Base-by-base conservation (phyloP, 2,329 filamentous ascomycete species). In the Cryoendolithus antarcticus region DNA sequence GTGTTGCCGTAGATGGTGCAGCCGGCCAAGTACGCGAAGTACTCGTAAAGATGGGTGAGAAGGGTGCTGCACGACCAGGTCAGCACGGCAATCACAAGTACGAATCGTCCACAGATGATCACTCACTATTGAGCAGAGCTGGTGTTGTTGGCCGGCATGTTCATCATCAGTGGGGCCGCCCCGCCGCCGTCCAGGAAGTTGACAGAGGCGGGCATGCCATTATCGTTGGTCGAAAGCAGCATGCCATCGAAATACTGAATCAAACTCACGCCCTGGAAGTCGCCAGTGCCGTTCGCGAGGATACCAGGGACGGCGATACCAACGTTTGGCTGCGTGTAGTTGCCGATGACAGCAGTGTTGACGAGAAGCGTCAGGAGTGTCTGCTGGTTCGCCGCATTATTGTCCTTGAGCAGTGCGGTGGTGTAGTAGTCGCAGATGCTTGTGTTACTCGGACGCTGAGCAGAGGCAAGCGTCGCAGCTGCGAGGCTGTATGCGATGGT, bases 371-470 rank as follows among this genome's bases (percentile, higher is more conserved):
- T 72, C 48, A 77, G 49, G 24, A 38, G 29, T 3, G 15, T 24
- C 21, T 9, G 21, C 55, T 80, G 74, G 54, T 75, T 77, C 24
- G 62, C 65, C 11, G 71, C 70, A 30, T 69, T 77, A 61, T 77
- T 78, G 30, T 74, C 62, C 55, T 65, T 71, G 39, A 77, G 62
- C 8, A 77, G 55, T n/a, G 69, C 67, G 3, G 63, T 73, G 29
- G 74, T 77, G 59, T 79, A 79, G 58, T 76, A 75, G 60, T 78
- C 74, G 58, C 75, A 79, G 48, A 79, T 70, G 43, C 70, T 66
- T 2, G 54, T 64, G 48, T 70, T 64, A 8, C 53, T 37, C 3
- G 70, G 70, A 34, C 71, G 65, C 55, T 73, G 67, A 30, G 52
- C 52, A 37, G 43, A 21, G 33, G 46, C 49, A 13, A 42, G 34